phyloP scores from a whole-genome alignment of 352 stramenopile genomes.

The Globisporangium middletonii region DNA sequence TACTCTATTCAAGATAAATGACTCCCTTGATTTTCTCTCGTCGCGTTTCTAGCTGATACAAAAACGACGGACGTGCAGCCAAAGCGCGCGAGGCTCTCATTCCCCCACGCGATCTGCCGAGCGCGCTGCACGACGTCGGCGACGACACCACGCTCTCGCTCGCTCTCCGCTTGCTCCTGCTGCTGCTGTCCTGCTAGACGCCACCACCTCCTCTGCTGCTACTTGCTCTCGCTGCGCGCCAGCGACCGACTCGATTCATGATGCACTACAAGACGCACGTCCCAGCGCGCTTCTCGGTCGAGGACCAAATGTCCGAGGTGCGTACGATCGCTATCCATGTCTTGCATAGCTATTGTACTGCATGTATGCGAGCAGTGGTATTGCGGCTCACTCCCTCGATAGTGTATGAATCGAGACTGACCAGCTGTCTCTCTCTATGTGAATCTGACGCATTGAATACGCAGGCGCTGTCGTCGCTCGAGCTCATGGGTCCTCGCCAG shows the following conservation, averaged over 20 bases:
- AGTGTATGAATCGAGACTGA: background rate
- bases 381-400: too few species aligned
- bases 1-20: background rate
- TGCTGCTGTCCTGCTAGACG: background rate
- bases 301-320: constrained; percentile 87
- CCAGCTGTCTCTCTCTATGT: too few species aligned
- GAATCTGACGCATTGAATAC: background rate
- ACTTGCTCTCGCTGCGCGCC: background rate
- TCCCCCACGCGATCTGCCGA: too few species aligned
- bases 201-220: background rate
- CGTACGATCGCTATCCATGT: background rate
- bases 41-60: background rate
- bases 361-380: too few species aligned
- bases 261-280: constrained; percentile 89
- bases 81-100: too few species aligned
- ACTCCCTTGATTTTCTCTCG: background rate
- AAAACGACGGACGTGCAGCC: background rate
- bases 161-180: background rate
- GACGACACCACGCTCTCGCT: too few species aligned
- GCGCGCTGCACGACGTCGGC: background rate
- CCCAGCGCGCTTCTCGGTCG: constrained; percentile 76
- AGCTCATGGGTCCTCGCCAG: constrained; percentile 75
- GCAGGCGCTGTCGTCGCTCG: constrained; percentile 66
- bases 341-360: background rate
- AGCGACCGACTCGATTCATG: constrained; percentile 5